Base-by-base conservation (phyloP, 1,284 basidiomycete species). In the Neolentinus lepideus region DNA sequence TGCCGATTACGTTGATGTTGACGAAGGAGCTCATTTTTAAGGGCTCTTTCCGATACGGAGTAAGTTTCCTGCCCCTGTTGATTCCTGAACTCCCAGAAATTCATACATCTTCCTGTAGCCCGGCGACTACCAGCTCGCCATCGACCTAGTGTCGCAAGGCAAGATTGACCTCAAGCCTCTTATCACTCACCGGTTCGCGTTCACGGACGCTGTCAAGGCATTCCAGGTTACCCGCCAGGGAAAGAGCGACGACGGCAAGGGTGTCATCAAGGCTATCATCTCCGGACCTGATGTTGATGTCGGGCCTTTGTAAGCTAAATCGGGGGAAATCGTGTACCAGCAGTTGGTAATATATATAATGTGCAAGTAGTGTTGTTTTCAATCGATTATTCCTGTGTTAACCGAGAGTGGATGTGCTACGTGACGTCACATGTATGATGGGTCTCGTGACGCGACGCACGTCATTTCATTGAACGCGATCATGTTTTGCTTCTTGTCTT, bases 41-140 rank as follows among this genome's bases (percentile, higher is more conserved):
- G 63, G 92, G 92, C 48, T 92, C 90, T 16, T 94, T 94, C 86
- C 86, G 92, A 59, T 94, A 90, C 61, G 89, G 87, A 10, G 85
- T 89, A 70, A 56, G 83, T 75, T 16, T 21, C 8, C 35, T 57
- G 55, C 53, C 4, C 12, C 4, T 31, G 12, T 52, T 31, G n/a
- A 52, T 10, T 24, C 51, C 4, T 3, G 26, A 14, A 43, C 54
- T 19, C 38, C 27, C 22, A 4, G 26, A 24, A 14, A 31, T 4
- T 50, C 8, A 55, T 8, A 16, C 25, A 43, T 38, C 12, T 38
- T 33, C 53, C 31, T 35, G 38, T 64, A 90, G 88, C 83, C 89
- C 50, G 92, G 90, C 25, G 87, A 90, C 73, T 95, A 95, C 69
- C 83, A 85, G 35, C 80, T 92, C 62, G 92, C 92, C 19, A 90